Conservation (phyloP, 1,139 yeast genomes). For the Spathaspora sp. region DNA sequence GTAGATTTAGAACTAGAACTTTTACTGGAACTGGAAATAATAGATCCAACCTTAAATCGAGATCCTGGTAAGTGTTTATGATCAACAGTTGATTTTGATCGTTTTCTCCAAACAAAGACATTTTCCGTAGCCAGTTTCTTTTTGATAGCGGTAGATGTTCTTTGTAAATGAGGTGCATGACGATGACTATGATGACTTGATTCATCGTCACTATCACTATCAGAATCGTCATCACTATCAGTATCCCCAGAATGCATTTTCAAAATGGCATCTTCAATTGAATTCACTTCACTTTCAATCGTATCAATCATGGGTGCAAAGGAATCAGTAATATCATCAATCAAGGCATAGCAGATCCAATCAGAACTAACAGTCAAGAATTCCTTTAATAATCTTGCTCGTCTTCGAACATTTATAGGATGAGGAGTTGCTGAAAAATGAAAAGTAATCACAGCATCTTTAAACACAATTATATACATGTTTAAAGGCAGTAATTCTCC, state of each 20-base stretch:
- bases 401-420: constrained; percentile 90
- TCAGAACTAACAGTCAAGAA: constrained; percentile 89
- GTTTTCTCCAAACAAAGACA: constrained; percentile 37
- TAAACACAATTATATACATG: constrained; percentile 89
- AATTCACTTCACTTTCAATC: constrained; percentile 88
- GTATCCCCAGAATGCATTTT: constrained; percentile 75
- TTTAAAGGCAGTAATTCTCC: constrained; percentile 88
- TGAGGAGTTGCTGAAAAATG: constrained; percentile 96
- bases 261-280: constrained; percentile 87
- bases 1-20: constrained; percentile 28
- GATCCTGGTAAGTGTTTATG: constrained; percentile 15
- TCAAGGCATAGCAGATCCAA: constrained; percentile 95
- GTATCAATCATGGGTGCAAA: constrained; percentile 95
- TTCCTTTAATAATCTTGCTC: constrained; percentile 84
- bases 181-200: constrained; percentile 10
- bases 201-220: constrained; percentile 35
- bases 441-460: constrained; percentile 87
- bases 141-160: constrained; percentile 2
- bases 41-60: constrained; percentile 2
- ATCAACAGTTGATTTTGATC: constrained; percentile 44
- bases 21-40: constrained; percentile 3
- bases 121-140: constrained; percentile 15
- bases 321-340: constrained; percentile 96
- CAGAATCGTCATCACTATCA: constrained; percentile 41
- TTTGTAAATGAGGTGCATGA: constrained; percentile 1